Percentiles rank a stretch among this genome's conserved stretches.
Evolutionary conservation across 2,329 filamentous ascomycete species (phyloP).

Genomic region (Nectriaceae sp.): DNA sequence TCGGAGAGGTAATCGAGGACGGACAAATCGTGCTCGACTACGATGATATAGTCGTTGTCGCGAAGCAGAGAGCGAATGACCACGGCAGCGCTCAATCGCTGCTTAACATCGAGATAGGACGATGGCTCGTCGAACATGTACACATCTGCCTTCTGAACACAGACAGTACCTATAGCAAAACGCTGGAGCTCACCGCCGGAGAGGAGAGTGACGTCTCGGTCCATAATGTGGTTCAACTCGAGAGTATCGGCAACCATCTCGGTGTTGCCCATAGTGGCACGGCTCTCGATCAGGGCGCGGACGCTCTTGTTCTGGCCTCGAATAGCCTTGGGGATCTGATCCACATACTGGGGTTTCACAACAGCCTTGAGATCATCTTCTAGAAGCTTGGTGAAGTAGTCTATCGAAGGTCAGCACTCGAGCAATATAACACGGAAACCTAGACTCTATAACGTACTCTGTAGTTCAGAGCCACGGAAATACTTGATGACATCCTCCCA

Average conservation of each 20-base stretch:
- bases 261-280: constrained; percentile 75
- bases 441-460: constrained; percentile 64
- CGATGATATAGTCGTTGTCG: constrained; percentile 93
- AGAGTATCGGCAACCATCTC: constrained; percentile 81
- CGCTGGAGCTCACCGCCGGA: constrained; percentile 98
- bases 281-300: constrained; percentile 73
- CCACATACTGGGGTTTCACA: constrained; percentile 98
- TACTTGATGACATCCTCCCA: constrained; percentile 99
- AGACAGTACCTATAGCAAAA: constrained; percentile 95
- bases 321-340: constrained; percentile 94
- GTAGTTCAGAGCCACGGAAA: constrained; percentile 95
- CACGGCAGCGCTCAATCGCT: constrained; percentile 88
- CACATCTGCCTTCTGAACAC: constrained; percentile 93
- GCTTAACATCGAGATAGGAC: constrained; percentile 98
- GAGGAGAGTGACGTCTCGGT: constrained; percentile 85
- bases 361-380: constrained; percentile 97
- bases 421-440: not conserved
- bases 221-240: constrained; percentile 85
- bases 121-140: constrained; percentile 99
- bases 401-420: constrained; percentile 35
- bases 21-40: constrained; percentile 98
- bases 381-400: constrained; percentile 98
- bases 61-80: constrained; percentile 90
- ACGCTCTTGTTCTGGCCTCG: constrained; percentile 81
- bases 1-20: constrained; percentile 98